These are phyloP conservation scores for Sclerotinia nivalis DNA, from an alignment of 2,329 filamentous ascomycete genomes.

Conservation along the genomic window DNA sequence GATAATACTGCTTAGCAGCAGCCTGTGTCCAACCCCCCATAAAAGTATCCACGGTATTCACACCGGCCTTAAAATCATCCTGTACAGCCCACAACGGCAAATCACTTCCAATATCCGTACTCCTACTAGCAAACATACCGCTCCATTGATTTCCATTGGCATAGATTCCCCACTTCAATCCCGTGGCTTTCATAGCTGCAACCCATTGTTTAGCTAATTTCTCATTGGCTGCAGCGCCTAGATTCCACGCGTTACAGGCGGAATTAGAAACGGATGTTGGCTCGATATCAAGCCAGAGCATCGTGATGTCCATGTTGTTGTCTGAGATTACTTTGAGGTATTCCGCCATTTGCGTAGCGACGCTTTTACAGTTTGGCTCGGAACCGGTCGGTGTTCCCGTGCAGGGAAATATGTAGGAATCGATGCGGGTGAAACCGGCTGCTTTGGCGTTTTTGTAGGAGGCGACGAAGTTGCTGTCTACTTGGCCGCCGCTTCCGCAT, in stretches of 20 bases:
- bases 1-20: constrained; percentile 34
- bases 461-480: constrained; percentile 29
- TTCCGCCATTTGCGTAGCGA: constrained; percentile 31
- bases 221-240: constrained; percentile 30
- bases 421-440: constrained; percentile 31
- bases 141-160: constrained; percentile 38
- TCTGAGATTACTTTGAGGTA: constrained; percentile 29
- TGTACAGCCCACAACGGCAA: constrained; percentile 38
- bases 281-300: constrained; percentile 37
- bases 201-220: constrained; percentile 35
- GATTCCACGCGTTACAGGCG: constrained; percentile 34
- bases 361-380: constrained; percentile 32
- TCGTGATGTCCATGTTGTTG: constrained; percentile 29
- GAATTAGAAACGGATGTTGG: constrained; percentile 23
- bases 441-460: constrained; percentile 32
- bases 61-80: constrained; percentile 29
- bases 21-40: constrained; percentile 36
- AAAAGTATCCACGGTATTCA: constrained; percentile 32
- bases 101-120: constrained; percentile 33
- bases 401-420: constrained; percentile 37
- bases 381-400: constrained; percentile 32
- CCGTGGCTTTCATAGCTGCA: constrained; percentile 28
- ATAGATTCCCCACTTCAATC: constrained; percentile 35
- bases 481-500: constrained; percentile 30
- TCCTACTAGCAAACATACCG: constrained; percentile 31